Evolutionary conservation across 768 basidiomycete species (phyloP).

Genomic region (Imleria badia): DNA sequence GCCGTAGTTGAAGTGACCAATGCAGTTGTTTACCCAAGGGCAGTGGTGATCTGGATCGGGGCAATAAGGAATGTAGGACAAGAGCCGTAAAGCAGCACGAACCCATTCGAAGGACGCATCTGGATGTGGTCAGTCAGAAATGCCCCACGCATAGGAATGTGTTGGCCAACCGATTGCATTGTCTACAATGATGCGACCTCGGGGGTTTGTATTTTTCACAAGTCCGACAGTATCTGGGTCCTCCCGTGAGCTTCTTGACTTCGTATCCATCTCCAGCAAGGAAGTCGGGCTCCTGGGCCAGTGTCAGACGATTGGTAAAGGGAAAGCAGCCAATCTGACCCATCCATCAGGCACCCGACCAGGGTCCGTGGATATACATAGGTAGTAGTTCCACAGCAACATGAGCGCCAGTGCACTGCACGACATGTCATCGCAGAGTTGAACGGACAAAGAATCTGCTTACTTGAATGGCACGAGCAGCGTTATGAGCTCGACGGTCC

Average conservation of each 20-base stretch:
- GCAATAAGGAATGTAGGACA: conserved; percentile 4
- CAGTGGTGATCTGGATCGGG: conserved; percentile 74
- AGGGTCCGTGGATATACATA: conserved; percentile 82
- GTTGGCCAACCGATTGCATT: conserved; percentile 70
- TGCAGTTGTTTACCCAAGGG: conserved; percentile 93
- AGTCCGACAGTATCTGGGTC: conserved; percentile 81
- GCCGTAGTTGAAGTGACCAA: conserved; percentile 90
- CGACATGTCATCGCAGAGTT: conserved; percentile 9
- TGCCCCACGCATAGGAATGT: background rate
- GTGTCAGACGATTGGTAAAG: conserved; percentile 6
- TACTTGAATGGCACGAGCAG: conserved; percentile 93
- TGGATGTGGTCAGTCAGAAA: conserved; percentile 26
- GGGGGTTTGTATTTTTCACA: conserved; percentile 88
- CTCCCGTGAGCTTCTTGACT: conserved; percentile 85
- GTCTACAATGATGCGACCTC: conserved; percentile 88
- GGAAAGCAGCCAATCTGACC: conserved; percentile 45
- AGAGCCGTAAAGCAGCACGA: conserved; percentile 19
- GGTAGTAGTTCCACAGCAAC: conserved; percentile 85
- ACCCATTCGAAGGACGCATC: conserved; percentile 92
- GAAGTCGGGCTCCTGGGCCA: conserved; percentile 63
- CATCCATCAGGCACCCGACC: conserved; percentile 77
- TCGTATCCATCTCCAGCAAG: conserved; percentile 70
- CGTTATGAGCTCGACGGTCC: conserved; percentile 71
- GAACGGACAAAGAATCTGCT: conserved; percentile 24
- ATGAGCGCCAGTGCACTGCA: conserved; percentile 69